Base-by-base conservation (phyloP, 2,329 filamentous ascomycete genomes). In the Didymellaceae sp. region DNA sequence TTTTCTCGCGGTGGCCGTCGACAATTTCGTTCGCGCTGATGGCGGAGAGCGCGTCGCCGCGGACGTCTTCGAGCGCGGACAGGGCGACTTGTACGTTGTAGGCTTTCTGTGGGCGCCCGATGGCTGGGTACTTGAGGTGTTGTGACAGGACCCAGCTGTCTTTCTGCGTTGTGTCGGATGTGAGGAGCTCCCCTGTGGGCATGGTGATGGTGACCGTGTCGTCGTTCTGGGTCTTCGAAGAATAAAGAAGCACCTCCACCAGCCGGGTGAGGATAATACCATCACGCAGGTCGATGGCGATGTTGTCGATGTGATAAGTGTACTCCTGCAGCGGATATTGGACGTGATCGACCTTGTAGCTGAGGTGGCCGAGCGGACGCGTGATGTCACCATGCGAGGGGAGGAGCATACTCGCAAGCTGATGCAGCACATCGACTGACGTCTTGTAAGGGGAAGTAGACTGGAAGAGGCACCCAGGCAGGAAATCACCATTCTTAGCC, bases 1-100 rank as follows among this genome's bases (percentile, higher is more conserved):
- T 87, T 67, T 83, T 86, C 61, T 87, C 84, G 7, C 85, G 79
- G 58, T 86, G 83, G 2, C 85, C 85, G 57, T 86, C 79, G 6
- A 87, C 82, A 37, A 87, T 80, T 45, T 87, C 82, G 30, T 82
- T 79, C 0, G 84, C 77, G 11, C 70, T 75, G 26, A 85, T 70
- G 25, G 75, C 73, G 4, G 67, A 72, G 10, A 78, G 68, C n/a
- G n/a, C n/a, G n/a, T n/a, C n/a, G 2, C 77, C 76, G 9, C 66
- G 67, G 6, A 79, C 70, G 9, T 70, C 71, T n/a, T 68, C 63
- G 10, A 87, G 69, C 2, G 82, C 81, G 39, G 76, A 74, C 2
- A 87, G 68, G 1, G 82, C 82, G 18, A 86, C 68, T 53, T 83
- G 79, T 0, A 84, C 79, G 61, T 87, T 87, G 72, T 80, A 80